phyloP scores from a whole-genome alignment of 495 filamentous ascomycete genomes.

The Niebla homalea region DNA sequence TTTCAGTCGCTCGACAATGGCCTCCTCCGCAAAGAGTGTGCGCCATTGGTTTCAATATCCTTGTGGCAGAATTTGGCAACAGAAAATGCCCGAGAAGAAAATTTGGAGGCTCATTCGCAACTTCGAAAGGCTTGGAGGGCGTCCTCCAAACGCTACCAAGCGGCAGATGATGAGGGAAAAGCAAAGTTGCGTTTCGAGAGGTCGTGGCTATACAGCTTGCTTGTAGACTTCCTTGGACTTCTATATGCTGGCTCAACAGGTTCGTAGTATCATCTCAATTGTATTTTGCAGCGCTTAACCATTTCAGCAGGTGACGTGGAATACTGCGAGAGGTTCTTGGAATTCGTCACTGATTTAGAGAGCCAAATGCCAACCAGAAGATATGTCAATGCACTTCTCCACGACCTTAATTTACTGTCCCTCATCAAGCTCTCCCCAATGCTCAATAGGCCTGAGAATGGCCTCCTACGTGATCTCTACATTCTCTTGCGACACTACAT shows the following conservation, averaged over 20 bases:
- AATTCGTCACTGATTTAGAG: conserved; percentile 79
- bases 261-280: not conserved
- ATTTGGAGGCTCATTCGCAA: conserved; percentile 53
- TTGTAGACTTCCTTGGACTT: conserved; percentile 67
- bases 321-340: conserved; percentile 88
- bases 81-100: conserved; percentile 49
- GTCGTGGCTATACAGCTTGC: conserved; percentile 79
- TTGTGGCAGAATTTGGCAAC: conserved; percentile 88
- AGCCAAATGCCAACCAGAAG: conserved; percentile 89
- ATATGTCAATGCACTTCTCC: conserved; percentile 84
- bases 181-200: conserved; percentile 80
- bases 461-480: conserved; percentile 69
- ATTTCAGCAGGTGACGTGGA: conserved; percentile 45
- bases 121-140: conserved; percentile 87
- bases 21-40: conserved; percentile 88
- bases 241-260: conserved; percentile 46
- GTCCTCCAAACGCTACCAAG: conserved; percentile 71
- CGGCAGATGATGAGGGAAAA: conserved; percentile 66
- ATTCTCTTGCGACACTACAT: conserved; percentile 70
- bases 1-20: conserved; percentile 89
- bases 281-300: not conserved
- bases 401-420: conserved; percentile 78
- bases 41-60: conserved; percentile 83
- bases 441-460: conserved; percentile 60
- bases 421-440: conserved; percentile 68